phyloP scores from a whole-genome alignment of 2,329 filamentous ascomycete genomes.

The Metarhizium brunneum region DNA sequence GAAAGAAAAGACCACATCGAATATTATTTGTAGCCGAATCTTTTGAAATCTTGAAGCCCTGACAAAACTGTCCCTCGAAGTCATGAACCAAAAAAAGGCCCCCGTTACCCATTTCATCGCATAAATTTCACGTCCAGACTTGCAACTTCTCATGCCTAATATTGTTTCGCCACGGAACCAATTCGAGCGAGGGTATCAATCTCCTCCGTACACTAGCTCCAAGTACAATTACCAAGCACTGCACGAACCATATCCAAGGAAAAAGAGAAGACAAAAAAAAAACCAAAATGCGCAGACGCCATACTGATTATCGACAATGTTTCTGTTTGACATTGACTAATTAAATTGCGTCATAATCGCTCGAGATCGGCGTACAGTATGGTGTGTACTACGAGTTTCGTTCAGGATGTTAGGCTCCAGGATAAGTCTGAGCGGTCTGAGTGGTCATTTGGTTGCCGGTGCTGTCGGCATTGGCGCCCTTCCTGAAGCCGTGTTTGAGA shows the following conservation, averaged over 20 bases:
- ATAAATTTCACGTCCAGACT: not conserved
- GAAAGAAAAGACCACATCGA: not conserved
- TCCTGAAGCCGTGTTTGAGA: slow-evolving; percentile 17
- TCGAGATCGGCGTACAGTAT: not conserved
- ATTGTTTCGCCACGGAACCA: not conserved
- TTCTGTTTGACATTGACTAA: not conserved
- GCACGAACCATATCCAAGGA: not conserved
- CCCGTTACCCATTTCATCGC: not conserved
- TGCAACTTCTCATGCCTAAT: not conserved
- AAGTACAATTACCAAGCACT: not conserved
- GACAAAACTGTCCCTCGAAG: not conserved
- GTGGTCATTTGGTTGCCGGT: slow-evolving; percentile 7
- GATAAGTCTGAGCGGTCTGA: slow-evolving; percentile 8
- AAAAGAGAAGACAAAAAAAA: not conserved
- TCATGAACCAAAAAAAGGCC: not conserved
- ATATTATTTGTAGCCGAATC: not conserved
- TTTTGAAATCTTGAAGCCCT: not conserved
- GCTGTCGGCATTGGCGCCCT: slow-evolving; percentile 19
- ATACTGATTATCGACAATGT: not conserved
- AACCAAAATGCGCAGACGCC: not conserved
- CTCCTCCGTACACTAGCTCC: not conserved
- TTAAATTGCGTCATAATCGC: not conserved
- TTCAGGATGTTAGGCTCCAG: not conserved
- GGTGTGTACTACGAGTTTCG: not conserved
- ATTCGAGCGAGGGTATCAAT: slow-evolving; percentile 4